Evolutionary conservation across 108 stramenopile genomes (phyloP), one percentile per base, ranked within the genome.

Genomic region (Craspedostauros australis): DNA sequence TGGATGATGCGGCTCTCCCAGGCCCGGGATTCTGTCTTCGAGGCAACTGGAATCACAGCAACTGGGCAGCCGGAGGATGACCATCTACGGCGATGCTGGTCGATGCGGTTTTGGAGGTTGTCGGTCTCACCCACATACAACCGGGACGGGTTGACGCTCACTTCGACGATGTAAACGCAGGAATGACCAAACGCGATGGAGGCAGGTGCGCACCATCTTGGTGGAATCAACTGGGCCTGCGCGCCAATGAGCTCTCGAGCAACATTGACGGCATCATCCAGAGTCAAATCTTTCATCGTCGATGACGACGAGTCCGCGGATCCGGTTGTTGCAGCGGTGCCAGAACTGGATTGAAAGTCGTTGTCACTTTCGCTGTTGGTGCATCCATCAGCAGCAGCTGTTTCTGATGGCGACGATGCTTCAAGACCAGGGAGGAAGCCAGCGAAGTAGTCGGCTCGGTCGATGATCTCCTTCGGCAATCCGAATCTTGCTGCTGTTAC

Each of bases 51-150:
- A 26, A 88, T 66, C 1, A 68, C 84, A 28, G 62, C 48, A 27
- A 75, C 77, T 25, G 20, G 43, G 9, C 58, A 33, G 4, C 50
- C 46, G 4, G 56, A 43, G 81, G 80, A 88, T 2, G 53, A 59
- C 16, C 34, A 42, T 2, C 79, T 85, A 5, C 47, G 47, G 18
- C 91, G 77, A 62, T 95, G 90, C 27, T 73, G 67, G 19, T 57
- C 20, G 7, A 95, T 47, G 14, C 94, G 70, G 48, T 70, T 53
- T 6, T 55, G 34, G 8, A 95, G 51, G 26, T 67, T 63, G 37
- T 95, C 94, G 20, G 88, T 88, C 60, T 92, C 90, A 7, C 94
- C 94, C 22, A 95, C 94, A 45, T 95, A 95, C 60, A 75, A 87
- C 9, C 47, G 49, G 39, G 54, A 41, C 37, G 62, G 46, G 14